These are phyloP conservation scores for Amaranthus palmeri DNA, from an alignment of 148 eudicot genomes.

Conservation along the genomic window DNA sequence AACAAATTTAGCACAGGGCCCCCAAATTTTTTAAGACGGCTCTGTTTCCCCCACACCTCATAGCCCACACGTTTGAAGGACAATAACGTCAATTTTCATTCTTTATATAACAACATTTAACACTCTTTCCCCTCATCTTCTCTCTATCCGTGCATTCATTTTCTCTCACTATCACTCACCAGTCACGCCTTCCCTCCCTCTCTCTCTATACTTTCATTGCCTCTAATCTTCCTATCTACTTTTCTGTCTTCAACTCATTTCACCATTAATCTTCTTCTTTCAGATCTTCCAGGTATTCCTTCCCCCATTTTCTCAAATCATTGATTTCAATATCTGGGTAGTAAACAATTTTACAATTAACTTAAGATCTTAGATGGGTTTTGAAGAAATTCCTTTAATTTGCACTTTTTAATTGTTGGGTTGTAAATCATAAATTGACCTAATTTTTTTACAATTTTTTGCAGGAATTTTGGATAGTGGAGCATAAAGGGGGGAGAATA, in stretches of 20 bases:
- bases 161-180: neutral
- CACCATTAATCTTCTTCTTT: neutral
- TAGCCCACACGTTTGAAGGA: slow-evolving; percentile 27
- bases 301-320: neutral
- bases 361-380: no score
- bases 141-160: neutral
- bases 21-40: no score
- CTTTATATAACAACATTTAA: slow-evolving; percentile 27
- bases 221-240: neutral
- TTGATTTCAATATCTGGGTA: neutral
- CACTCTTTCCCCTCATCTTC: neutral
- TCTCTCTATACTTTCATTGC: neutral
- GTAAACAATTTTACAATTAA: no score
- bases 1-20: no score
- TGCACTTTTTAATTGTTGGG: no score
- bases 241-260: neutral
- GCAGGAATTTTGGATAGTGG: slow-evolving; percentile 27
- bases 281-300: slow-evolving; percentile 1
- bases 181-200: slow-evolving; percentile 14
- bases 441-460: neutral
- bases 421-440: no score
- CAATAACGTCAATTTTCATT: slow-evolving; percentile 33
- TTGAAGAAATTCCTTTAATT: no score
- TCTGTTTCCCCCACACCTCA: neutral
- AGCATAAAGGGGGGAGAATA: neutral